These are phyloP conservation scores for Aphanomyces cochlioides DNA, from an alignment of 352 stramenopile species.

Conservation along the genomic window DNA sequence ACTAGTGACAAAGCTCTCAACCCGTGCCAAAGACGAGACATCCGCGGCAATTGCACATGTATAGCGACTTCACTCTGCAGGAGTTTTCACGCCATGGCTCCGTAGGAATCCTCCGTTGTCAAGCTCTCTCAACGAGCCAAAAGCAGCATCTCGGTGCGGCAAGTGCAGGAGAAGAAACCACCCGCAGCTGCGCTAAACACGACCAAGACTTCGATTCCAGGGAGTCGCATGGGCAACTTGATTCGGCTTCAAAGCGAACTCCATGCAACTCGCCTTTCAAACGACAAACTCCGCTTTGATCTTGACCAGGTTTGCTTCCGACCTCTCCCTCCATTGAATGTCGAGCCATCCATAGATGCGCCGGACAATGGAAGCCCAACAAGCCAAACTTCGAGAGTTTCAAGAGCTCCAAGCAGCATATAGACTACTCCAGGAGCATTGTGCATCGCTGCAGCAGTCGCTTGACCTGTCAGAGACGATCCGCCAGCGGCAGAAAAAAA, in stretches of 20 bases:
- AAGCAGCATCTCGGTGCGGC: too few relatives aligned
- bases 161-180: too few relatives aligned
- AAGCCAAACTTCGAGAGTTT: conserved; percentile 54
- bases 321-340: not conserved
- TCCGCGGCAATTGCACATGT: not conserved
- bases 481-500: conserved; percentile 66
- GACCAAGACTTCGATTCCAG: conserved; percentile 21
- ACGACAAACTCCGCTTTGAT: conserved; percentile 76
- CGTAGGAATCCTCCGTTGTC: not conserved
- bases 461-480: conserved; percentile 79
- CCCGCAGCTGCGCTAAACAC: too few relatives aligned
- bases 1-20: conserved; percentile 11
- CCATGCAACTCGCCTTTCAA: conserved; percentile 57
- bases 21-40: conserved; percentile 13
- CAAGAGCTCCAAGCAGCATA: conserved; percentile 51
- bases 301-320: conserved; percentile 47
- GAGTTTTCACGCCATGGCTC: not conserved
- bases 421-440: conserved; percentile 69
- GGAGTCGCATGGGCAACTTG: conserved; percentile 28
- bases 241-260: conserved; percentile 44
- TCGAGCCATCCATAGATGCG: conserved; percentile 36
- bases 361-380: conserved; percentile 37
- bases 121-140: not conserved
- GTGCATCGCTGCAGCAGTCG: conserved; percentile 69
- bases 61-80: not conserved